Conservation (phyloP, 805 yeast genomes). For the Cyberlindnera maclurae region DNA sequence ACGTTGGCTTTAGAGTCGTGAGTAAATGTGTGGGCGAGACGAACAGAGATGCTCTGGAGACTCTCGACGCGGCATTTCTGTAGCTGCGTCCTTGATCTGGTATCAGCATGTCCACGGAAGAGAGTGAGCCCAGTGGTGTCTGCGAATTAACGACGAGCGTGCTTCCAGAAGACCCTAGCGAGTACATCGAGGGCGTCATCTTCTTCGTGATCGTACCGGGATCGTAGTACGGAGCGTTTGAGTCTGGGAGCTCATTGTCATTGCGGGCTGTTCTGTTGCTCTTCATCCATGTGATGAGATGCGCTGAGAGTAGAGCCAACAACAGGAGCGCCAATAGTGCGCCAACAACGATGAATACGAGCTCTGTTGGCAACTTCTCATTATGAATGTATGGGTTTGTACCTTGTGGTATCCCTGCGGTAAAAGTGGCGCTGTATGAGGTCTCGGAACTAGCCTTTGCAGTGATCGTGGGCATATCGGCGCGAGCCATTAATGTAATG, state of each 20-base stretch:
- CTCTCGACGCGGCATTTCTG: slow-evolving; percentile 18
- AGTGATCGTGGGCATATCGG: slow-evolving; percentile 17
- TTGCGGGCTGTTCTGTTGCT: slow-evolving; percentile 25
- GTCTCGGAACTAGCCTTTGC: slow-evolving; percentile 1
- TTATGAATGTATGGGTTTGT: slow-evolving; percentile 50
- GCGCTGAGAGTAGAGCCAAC: slow-evolving; percentile 18
- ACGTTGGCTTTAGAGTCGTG: slow-evolving; percentile 17
- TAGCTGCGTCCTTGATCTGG: slow-evolving; percentile 20
- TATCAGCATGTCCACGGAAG: slow-evolving; percentile 13
- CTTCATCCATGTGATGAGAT: slow-evolving; percentile 19
- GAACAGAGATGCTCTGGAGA: slow-evolving; percentile 39
- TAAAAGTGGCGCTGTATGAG: slow-evolving; percentile 14
- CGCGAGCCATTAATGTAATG: background rate
- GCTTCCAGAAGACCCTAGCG: slow-evolving; percentile 24
- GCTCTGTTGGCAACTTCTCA: slow-evolving; percentile 50
- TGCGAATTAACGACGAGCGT: slow-evolving; percentile 17
- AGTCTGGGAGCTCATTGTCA: slow-evolving; percentile 1
- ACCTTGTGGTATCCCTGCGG: slow-evolving; percentile 20
- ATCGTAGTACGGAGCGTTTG: slow-evolving; percentile 16
- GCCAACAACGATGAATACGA: slow-evolving; percentile 76
- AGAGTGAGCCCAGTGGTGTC: slow-evolving; percentile 9
- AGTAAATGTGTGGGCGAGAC: slow-evolving; percentile 42
- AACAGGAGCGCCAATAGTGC: slow-evolving; percentile 47
- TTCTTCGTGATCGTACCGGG: slow-evolving; percentile 18
- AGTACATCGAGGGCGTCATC: slow-evolving; percentile 24